Evolutionary conservation across 768 basidiomycete genomes (phyloP), one percentile per base, ranked within the genome.

Genomic region (Dacryopinax primogenitus): DNA sequence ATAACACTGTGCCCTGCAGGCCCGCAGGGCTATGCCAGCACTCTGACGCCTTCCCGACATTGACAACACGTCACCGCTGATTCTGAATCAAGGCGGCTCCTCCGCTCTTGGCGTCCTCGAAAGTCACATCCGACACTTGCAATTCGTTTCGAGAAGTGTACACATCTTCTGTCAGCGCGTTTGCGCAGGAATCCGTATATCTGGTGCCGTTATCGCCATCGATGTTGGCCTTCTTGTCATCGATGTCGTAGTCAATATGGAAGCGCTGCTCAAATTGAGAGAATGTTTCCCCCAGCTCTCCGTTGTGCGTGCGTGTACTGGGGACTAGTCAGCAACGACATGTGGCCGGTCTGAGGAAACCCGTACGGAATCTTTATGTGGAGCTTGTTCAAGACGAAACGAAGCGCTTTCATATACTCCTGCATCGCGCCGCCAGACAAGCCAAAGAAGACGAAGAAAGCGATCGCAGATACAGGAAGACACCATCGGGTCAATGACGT

Each of bases 391-490:
- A 39, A 39, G n/a, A 39, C n/a, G 12, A n/a, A 11, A n/a, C n/a
- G 11, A 11, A 39, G 37, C 37, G 12, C 37, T 39, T 32, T n/a
- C 30, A 36, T 65, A 58, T 62, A 62, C 12, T 16, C 4, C 1
- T 35, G 30, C 9, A 65, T 26, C 1, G 33, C 36, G 15, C n/a
- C 33, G 3, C 65, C 67, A 12, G 65, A 65, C 45, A 64, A 36
- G 23, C 67, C 67, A 41, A 68, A 68, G 65, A 65, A 68, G 7
- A 37, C 45, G 36, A 68, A 65, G 61, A 65, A 68, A 34, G 28
- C 2, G 18, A 66, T 64, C 1, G 67, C 41, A 1, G 62, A 44
- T 15, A 68, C 39, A n/a, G 63, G 28, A 0, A 65, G 65, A 2
- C 65, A 13, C 67, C 67, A 68, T 32, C 33, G 41, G 30, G 21